These are phyloP conservation scores for Aspergillus steynii DNA, from an alignment of 495 filamentous ascomycete species.

Conservation along the genomic window DNA sequence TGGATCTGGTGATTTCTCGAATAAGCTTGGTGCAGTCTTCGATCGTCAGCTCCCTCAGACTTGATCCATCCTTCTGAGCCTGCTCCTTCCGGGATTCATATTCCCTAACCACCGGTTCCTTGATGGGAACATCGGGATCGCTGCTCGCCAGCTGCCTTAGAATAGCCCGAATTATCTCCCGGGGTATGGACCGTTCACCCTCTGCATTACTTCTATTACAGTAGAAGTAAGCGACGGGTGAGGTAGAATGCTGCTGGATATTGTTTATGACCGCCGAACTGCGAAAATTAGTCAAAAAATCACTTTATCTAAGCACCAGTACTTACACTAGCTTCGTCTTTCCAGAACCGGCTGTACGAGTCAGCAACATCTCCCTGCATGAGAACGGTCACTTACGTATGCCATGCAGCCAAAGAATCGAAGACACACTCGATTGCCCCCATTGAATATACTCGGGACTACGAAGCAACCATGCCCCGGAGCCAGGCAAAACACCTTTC, in stretches of 20 bases:
- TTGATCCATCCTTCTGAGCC: not conserved
- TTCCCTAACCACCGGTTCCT: not conserved
- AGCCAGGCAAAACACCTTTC: not conserved
- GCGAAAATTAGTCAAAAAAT: not conserved
- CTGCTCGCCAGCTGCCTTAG: not conserved
- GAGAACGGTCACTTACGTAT: not conserved
- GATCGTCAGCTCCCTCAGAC: not conserved
- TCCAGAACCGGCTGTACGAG: not conserved
- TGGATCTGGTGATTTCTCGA: not conserved
- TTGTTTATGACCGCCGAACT: not conserved
- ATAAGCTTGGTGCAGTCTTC: not conserved
- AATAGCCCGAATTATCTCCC: not conserved
- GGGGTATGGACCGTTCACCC: not conserved
- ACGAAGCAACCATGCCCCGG: not conserved
- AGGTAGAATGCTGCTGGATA: not conserved
- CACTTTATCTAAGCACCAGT: not conserved
- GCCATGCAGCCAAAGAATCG: not conserved
- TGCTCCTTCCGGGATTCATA: not conserved
- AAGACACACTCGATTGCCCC: not conserved
- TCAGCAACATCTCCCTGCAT: not conserved
- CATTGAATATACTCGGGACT: not conserved
- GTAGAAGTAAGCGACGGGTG: not conserved
- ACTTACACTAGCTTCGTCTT: not conserved
- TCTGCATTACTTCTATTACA: not conserved
- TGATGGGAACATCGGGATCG: not conserved